A percentile compares a stretch with the other conserved stretches of the same genome.
phyloP scores from a whole-genome alignment of 768 basidiomycete species.

The Hygrocybe coccinea region DNA sequence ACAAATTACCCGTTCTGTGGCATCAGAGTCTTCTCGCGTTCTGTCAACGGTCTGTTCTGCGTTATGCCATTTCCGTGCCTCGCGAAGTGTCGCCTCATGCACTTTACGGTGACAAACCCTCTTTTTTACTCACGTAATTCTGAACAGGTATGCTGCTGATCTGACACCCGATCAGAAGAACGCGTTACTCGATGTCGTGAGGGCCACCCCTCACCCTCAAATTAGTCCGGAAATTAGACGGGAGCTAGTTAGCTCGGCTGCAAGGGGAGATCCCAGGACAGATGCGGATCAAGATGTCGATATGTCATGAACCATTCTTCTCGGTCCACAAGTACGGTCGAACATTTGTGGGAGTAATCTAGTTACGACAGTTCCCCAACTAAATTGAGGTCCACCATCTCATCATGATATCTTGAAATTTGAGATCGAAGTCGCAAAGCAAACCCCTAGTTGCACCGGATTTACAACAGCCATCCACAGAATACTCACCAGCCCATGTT shows the following conservation, averaged over 20 bases:
- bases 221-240: slow-evolving; percentile 87
- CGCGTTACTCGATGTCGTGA: slow-evolving; percentile 88
- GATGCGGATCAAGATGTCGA: slow-evolving; percentile 61
- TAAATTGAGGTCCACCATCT: no score
- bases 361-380: background rate
- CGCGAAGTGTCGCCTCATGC: slow-evolving; percentile 2
- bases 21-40: slow-evolving; percentile 95
- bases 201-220: slow-evolving; percentile 79
- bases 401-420: no score
- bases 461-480: no score
- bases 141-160: slow-evolving; percentile 80
- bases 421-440: no score
- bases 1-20: slow-evolving; percentile 94
- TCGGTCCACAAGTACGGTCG: slow-evolving; percentile 11
- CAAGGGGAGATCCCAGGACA: slow-evolving; percentile 71
- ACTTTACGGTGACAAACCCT: background rate
- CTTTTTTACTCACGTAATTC: no score
- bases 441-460: no score
- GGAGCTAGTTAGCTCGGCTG: slow-evolving; percentile 83
- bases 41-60: slow-evolving; percentile 66
- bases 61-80: background rate
- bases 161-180: slow-evolving; percentile 97
- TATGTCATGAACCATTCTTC: slow-evolving; percentile 44
- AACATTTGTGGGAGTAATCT: background rate
- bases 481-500: no score